Conservation (phyloP, 768 basidiomycete species). For the Guyanaporus albipodus region DNA sequence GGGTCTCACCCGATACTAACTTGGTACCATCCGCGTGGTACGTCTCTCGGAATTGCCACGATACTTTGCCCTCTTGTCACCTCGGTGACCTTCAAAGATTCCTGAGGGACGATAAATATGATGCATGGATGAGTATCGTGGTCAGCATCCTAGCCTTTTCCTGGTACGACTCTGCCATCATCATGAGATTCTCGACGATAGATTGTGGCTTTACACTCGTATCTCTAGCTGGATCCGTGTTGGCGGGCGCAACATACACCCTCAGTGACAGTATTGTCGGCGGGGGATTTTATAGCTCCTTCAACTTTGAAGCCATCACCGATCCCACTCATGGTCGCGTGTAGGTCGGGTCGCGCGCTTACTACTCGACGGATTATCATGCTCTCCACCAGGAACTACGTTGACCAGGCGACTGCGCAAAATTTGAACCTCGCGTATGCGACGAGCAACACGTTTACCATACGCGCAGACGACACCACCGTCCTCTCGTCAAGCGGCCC, state of each 20-base stretch:
- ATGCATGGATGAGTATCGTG: neutral
- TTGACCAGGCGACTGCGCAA: conserved; percentile 27
- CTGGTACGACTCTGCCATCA: neutral
- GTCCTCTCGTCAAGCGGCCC: conserved; percentile 25
- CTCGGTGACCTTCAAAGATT: neutral
- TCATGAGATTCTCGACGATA: conserved; percentile 15
- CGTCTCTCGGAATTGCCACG: neutral
- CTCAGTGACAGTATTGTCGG: conserved; percentile 30
- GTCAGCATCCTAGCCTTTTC: neutral
- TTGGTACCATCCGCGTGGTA: conserved; percentile 7
- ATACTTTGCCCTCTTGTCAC: neutral
- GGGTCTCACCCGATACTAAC: neutral
- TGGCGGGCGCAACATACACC: conserved; percentile 25
- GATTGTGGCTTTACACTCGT: conserved; percentile 8
- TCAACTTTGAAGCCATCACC: conserved; percentile 31
- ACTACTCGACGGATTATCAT: neutral
- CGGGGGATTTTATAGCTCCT: conserved; percentile 27
- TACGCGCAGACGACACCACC: conserved; percentile 37
- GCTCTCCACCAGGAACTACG: conserved; percentile 30
- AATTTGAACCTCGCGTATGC: conserved; percentile 28
- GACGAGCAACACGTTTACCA: conserved; percentile 26
- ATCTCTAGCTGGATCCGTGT: conserved; percentile 8
- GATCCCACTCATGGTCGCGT: conserved; percentile 39
- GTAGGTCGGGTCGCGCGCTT: conserved; percentile 19
- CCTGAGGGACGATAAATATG: conserved; percentile 8